Percentiles rank a stretch among this genome's conserved stretches.
Conservation (phyloP, 495 filamentous ascomycete species). For the Halenospora varia region DNA sequence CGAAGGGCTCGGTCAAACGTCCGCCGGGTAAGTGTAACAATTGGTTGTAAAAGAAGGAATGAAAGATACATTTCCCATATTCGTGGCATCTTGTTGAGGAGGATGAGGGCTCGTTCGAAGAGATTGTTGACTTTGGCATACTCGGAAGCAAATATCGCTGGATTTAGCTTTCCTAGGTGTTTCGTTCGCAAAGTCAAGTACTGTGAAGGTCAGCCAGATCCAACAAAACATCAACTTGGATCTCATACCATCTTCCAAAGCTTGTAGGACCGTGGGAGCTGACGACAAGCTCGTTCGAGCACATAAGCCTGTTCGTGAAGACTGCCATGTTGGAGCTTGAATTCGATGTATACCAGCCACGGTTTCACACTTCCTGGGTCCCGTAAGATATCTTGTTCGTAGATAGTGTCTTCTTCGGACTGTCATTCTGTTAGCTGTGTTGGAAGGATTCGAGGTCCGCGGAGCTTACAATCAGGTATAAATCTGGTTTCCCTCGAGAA, state of each 20-base stretch:
- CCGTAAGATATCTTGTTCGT: constrained; percentile 92
- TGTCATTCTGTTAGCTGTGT: constrained; percentile 16
- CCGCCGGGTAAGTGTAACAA: constrained; percentile 83
- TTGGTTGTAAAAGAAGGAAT: constrained; percentile 85
- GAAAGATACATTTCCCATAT: constrained; percentile 98
- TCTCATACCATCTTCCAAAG: constrained; percentile 88
- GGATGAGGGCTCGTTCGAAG: constrained; percentile 88
- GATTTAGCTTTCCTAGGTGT: constrained; percentile 80
- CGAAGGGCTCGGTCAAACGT: constrained; percentile 94
- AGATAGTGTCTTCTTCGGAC: constrained; percentile 86
- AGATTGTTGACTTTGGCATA: constrained; percentile 92
- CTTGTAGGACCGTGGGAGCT: constrained; percentile 93
- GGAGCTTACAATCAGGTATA: constrained; percentile 77
- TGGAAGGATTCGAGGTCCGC: not conserved
- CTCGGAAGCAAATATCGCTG: constrained; percentile 74
- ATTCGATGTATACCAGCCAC: constrained; percentile 93
- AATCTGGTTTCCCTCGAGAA: constrained; percentile 45
- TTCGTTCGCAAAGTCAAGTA: constrained; percentile 84
- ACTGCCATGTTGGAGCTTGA: constrained; percentile 83
- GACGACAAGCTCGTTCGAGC: constrained; percentile 84
- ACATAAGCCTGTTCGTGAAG: constrained; percentile 91
- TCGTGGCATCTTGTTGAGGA: constrained; percentile 97
- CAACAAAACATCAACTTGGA: not conserved
- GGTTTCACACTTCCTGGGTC: constrained; percentile 85
- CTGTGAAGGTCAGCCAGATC: constrained; percentile 35